These are phyloP conservation scores for Saccharomycopsis capsularis DNA, from an alignment of 805 yeast genomes.

Conservation along the genomic window DNA sequence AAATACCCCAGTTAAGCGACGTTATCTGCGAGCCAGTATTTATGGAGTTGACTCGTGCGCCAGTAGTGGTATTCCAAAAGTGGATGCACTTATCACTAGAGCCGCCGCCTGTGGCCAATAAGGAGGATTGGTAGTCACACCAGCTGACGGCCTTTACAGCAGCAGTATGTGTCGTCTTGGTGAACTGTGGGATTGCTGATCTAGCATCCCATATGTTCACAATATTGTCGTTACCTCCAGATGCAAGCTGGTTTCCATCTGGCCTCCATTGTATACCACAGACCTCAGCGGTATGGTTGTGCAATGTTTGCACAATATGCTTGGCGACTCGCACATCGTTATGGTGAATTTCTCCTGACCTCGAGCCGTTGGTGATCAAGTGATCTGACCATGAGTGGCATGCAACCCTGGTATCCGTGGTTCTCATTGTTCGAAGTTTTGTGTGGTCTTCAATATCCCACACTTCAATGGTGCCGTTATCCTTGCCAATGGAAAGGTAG, in stretches of 20 bases:
- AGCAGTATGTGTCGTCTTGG: slow-evolving; percentile 77
- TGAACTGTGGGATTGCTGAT: slow-evolving; percentile 57
- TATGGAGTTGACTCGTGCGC: slow-evolving; percentile 75
- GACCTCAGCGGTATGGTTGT: slow-evolving; percentile 73
- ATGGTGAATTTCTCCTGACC: slow-evolving; percentile 75
- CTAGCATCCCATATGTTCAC: slow-evolving; percentile 93
- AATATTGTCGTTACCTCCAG: slow-evolving; percentile 92
- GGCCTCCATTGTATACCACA: slow-evolving; percentile 84
- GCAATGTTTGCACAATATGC: slow-evolving; percentile 57
- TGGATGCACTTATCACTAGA: slow-evolving; percentile 82
- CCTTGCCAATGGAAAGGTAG: slow-evolving; percentile 75
- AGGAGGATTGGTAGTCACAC: slow-evolving; percentile 80
- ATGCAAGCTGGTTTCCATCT: slow-evolving; percentile 81
- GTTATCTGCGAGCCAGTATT: slow-evolving; percentile 93
- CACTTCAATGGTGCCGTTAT: slow-evolving; percentile 78
- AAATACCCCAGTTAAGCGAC: slow-evolving; percentile 86
- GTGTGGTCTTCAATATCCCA: slow-evolving; percentile 84
- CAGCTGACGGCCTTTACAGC: slow-evolving; percentile 94
- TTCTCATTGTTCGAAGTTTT: slow-evolving; percentile 70
- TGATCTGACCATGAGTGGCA: slow-evolving; percentile 82
- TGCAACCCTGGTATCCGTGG: slow-evolving; percentile 71
- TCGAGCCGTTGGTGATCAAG: slow-evolving; percentile 76
- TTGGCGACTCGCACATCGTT: slow-evolving; percentile 84
- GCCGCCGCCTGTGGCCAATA: slow-evolving; percentile 97
- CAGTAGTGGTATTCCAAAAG: slow-evolving; percentile 93